phyloP scores from a whole-genome alignment of 192 early-diverging fungal genomes.

The Rhizophagus prolifer region DNA sequence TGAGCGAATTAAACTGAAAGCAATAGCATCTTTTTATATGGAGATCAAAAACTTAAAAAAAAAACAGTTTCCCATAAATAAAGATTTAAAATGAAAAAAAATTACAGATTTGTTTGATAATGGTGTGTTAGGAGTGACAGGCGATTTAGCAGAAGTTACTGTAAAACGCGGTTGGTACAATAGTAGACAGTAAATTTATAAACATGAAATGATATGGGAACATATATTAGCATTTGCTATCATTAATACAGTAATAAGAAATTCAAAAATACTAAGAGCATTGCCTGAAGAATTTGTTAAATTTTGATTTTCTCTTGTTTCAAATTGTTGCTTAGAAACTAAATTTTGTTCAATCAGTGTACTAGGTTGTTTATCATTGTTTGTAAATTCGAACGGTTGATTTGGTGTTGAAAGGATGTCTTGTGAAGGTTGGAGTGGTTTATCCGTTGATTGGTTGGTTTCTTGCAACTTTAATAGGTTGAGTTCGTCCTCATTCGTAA shows the following conservation, averaged over 20 bases:
- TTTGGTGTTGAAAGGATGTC: neutral
- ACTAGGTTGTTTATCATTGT: neutral
- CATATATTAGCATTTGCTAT: neutral
- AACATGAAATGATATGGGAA: neutral
- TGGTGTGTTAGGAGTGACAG: neutral
- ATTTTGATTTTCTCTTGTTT: neutral
- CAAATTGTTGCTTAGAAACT: neutral
- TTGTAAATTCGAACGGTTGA: neutral
- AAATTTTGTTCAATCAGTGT: neutral
- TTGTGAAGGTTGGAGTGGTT: neutral
- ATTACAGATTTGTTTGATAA: neutral
- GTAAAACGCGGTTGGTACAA: neutral
- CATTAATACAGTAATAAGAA: neutral
- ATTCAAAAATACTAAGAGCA: neutral
- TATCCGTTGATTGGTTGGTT: neutral
- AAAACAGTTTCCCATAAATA: neutral
- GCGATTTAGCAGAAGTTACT: neutral
- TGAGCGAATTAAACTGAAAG: neutral
- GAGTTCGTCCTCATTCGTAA: neutral
- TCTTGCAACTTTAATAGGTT: neutral
- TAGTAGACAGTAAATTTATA: neutral
- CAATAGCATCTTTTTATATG: neutral
- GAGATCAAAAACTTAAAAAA: neutral
- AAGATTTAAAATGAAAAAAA: neutral
- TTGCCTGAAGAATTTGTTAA: neutral